Percentiles rank a stretch among this genome's conserved stretches.
Evolutionary conservation across 1,139 yeast species (phyloP).

Genomic region (Kodamaea anthophila): DNA sequence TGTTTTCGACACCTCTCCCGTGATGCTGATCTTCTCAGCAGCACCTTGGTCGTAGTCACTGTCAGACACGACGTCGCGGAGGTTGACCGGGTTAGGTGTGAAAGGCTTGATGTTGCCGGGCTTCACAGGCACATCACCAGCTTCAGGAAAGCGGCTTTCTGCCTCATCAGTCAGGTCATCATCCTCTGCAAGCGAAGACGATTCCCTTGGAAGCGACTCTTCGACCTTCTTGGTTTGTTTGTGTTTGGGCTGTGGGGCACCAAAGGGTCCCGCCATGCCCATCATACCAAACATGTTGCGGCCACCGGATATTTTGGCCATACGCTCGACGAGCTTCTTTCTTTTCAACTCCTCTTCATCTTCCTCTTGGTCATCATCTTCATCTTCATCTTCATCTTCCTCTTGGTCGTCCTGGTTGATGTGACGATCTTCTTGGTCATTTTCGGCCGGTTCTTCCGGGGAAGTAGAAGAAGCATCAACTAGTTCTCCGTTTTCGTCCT

Average conservation of each 20-base stretch:
- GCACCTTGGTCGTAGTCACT: constrained; percentile 15
- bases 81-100: constrained; percentile 9
- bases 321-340: constrained; percentile 78
- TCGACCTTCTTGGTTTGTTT: constrained; percentile 9
- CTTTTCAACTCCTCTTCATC: constrained; percentile 79
- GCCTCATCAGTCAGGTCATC: constrained; percentile 23
- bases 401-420: constrained; percentile 7
- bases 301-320: constrained; percentile 94
- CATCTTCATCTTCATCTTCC: constrained; percentile 17
- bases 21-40: constrained; percentile 11
- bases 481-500: constrained; percentile 4
- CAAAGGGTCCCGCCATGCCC: constrained; percentile 57
- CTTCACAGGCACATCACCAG: constrained; percentile 11
- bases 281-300: constrained; percentile 84
- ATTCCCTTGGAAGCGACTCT: constrained; percentile 12
- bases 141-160: constrained; percentile 13
- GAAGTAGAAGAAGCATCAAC: no score
- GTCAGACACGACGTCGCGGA: constrained; percentile 13
- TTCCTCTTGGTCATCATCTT: constrained; percentile 26
- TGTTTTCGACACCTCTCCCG: constrained; percentile 8
- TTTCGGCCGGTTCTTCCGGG: constrained; percentile 1
- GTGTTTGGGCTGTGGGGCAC: constrained; percentile 29
- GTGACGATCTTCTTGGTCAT: constrained; percentile 3
- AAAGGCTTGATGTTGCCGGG: constrained; percentile 11
- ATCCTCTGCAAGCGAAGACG: constrained; percentile 27